These are phyloP conservation scores for Hericium coralloides DNA, from an alignment of 768 basidiomycete genomes.

Conservation along the genomic window DNA sequence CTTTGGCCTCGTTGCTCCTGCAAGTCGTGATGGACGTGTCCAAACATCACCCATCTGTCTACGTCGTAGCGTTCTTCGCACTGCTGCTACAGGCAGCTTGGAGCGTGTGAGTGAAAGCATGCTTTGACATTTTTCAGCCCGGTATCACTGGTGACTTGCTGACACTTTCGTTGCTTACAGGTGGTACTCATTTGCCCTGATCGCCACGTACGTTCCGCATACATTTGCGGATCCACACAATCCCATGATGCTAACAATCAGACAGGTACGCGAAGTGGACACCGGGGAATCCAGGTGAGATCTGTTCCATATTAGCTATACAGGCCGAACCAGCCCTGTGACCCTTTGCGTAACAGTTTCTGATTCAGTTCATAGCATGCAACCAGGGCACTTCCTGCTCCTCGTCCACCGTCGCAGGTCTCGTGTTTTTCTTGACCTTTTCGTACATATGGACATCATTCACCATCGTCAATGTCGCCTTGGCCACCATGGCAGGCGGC, in stretches of 20 bases:
- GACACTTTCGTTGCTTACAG: conserved; percentile 21
- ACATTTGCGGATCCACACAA: neutral
- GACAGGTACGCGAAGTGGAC: conserved; percentile 58
- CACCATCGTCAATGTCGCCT: conserved; percentile 69
- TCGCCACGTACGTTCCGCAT: conserved; percentile 50
- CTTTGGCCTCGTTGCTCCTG: conserved; percentile 66
- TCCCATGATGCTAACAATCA: neutral
- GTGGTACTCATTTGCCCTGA: conserved; percentile 71
- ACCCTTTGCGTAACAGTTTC: neutral
- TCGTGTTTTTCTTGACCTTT: conserved; percentile 72
- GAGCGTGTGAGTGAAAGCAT: conserved; percentile 42
- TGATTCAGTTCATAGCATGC: conserved; percentile 33
- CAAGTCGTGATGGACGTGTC: conserved; percentile 81
- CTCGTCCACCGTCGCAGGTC: conserved; percentile 64
- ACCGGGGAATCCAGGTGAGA: conserved; percentile 60
- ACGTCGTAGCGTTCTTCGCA: conserved; percentile 63
- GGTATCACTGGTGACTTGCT: neutral
- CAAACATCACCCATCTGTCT: conserved; percentile 76
- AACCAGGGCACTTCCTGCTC: conserved; percentile 47
- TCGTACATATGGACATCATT: conserved; percentile 85
- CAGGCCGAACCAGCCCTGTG: too few species aligned
- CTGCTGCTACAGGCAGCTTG: conserved; percentile 64
- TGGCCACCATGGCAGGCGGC: conserved; percentile 76
- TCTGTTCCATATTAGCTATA: conserved; percentile 1
- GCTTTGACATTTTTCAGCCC: too few species aligned